Evolutionary conservation across 495 filamentous ascomycete species (phyloP).

Genomic region (Aspergillus mulundensis): DNA sequence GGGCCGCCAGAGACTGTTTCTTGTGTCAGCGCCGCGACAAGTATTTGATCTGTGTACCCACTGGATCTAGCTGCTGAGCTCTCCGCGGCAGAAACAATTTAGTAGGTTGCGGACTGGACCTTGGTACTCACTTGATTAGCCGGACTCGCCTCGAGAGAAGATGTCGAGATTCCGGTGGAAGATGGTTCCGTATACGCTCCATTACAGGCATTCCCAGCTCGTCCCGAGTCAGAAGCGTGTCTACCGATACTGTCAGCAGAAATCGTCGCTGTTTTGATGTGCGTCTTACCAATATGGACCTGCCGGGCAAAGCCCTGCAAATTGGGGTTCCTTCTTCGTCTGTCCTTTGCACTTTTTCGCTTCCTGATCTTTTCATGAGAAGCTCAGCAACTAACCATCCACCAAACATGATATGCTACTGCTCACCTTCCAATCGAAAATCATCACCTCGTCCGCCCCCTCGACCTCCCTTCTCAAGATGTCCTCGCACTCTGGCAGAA

Average conservation of each 20-base stretch:
- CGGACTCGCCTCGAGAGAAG: too few relatives aligned
- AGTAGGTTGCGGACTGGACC: too few relatives aligned
- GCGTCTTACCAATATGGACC: constrained; percentile 21
- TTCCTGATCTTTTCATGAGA: constrained; percentile 8
- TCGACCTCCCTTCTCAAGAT: constrained; percentile 20
- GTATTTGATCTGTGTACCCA: too few relatives aligned
- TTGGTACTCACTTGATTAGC: too few relatives aligned
- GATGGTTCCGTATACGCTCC: constrained; percentile 15
- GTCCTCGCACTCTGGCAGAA: constrained; percentile 17
- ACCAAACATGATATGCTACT: too few relatives aligned
- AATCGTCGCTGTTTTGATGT: not conserved
- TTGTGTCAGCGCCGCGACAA: not conserved
- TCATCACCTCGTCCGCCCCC: constrained; percentile 19
- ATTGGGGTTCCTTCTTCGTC: constrained; percentile 13
- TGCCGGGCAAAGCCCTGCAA: constrained; percentile 12
- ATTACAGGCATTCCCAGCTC: constrained; percentile 8
- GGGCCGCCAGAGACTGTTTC: constrained; percentile 29
- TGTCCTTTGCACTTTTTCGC: constrained; percentile 14
- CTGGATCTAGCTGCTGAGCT: too few relatives aligned
- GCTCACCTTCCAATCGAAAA: constrained; percentile 30
- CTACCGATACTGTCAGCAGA: not conserved
- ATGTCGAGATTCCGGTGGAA: constrained; percentile 8
- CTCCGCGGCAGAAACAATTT: too few relatives aligned
- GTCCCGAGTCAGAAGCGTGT: constrained; percentile 15
- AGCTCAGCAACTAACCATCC: too few relatives aligned